Evolutionary conservation across 352 stramenopile species (phyloP).

Genomic region (Phytophthora pisi): DNA sequence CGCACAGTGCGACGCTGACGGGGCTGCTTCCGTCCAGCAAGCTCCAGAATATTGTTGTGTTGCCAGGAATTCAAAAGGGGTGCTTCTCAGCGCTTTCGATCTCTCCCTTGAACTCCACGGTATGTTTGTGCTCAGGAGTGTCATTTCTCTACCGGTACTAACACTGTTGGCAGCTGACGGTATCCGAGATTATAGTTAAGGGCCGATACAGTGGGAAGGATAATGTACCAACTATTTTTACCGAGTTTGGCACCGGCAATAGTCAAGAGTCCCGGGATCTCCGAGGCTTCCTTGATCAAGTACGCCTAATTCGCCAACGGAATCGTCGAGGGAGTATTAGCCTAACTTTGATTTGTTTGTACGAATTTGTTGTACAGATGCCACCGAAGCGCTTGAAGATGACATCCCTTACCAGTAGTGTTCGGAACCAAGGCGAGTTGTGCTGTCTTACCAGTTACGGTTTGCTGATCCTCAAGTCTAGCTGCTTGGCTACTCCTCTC

Average conservation of each 20-base stretch:
- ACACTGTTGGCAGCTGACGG: constrained; percentile 32
- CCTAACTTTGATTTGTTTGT: constrained; percentile 5
- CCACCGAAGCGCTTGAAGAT: constrained; percentile 65
- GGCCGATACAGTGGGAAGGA: constrained; percentile 53
- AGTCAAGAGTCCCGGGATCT: constrained; percentile 63
- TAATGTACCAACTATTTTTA: constrained; percentile 59
- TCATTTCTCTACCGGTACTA: background rate
- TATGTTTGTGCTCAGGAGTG: constrained; percentile 8
- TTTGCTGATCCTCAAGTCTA: constrained; percentile 49
- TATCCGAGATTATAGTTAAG: constrained; percentile 71
- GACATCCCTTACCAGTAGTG: constrained; percentile 45
- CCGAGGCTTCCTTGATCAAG: constrained; percentile 34
- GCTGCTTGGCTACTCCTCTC: constrained; percentile 37
- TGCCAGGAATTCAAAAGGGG: constrained; percentile 51
- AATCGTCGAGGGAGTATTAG: background rate
- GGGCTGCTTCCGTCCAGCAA: constrained; percentile 61
- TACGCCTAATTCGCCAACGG: constrained; percentile 11
- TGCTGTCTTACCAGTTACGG: constrained; percentile 69
- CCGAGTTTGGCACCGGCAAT: constrained; percentile 53
- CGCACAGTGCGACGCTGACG: constrained; percentile 38
- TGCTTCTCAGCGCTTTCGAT: constrained; percentile 56
- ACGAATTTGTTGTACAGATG: constrained; percentile 14
- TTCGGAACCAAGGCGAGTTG: constrained; percentile 39
- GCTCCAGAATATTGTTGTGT: constrained; percentile 47
- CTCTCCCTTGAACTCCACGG: constrained; percentile 42